Evolutionary conservation across 2,329 filamentous ascomycete genomes (phyloP), one percentile per base, ranked within the genome.

Genomic region (Stromatinia cepivora): DNA sequence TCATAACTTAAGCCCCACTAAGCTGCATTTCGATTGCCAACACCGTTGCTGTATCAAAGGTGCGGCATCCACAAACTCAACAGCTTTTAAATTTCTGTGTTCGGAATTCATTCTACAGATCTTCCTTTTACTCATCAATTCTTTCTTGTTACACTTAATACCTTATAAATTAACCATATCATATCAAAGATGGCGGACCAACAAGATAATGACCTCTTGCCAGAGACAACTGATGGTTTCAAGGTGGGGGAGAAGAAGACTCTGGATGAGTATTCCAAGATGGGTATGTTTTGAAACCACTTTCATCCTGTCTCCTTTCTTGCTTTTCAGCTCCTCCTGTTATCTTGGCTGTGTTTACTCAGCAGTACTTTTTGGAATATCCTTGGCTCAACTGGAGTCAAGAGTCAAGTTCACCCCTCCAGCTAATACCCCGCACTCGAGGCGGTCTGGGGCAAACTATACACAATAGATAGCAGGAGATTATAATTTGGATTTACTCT

Each of bases 171-270:
- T 46, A 42, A 64, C 46, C 36, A 66, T 20, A 67, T 34, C 22
- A 65, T 20, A 67, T 64, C 66, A 72, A 73, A 62, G 50, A 78
- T 76, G 76, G 72, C 75, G 50, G 72, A 88, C 76, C 46, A 84
- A 59, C 69, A 87, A 78, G 84, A 90, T 74, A 87, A 92, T 72
- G 94, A 98, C 78, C 88, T 94, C 75, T 85, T 91, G 81, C 90
- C 93, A 73, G 92, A 95, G 84, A 87, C 90, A 83, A 97, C 94
- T 75, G 90, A 94, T 83, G 94, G 94, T 80, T 98, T 97, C 90
- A 97, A 96, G 88, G 91, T 97, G 79, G 94, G 93, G 75, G 93
- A 97, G 88, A 97, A 97, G 90, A 97, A 98, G 88, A 96, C 92
- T 76, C 86, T 99, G 79, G 92, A 94, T 73, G 92, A 97, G 82